Evolutionary conservation across 257 asterid genomes (phyloP).

Genomic region (Solanum piurae): DNA sequence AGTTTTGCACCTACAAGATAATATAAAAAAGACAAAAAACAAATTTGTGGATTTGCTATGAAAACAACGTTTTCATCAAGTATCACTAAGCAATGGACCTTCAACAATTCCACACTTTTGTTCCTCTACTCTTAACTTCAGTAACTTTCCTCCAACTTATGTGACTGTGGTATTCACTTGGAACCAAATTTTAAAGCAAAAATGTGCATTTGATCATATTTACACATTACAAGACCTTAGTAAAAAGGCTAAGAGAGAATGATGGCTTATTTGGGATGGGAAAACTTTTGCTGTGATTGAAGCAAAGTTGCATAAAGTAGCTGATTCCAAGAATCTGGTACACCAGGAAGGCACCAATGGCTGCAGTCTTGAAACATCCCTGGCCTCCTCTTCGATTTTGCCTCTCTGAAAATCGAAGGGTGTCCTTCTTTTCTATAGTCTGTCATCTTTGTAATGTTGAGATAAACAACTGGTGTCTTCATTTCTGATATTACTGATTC

Average conservation of each 20-base stretch:
- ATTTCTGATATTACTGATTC: constrained; percentile 29
- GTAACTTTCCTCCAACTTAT: background rate
- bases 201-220: background rate
- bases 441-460: constrained; percentile 44
- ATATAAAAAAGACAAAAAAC: background rate
- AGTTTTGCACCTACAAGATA: background rate
- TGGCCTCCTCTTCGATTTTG: background rate
- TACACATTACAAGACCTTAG: background rate
- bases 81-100: background rate
- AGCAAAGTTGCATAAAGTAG: constrained; percentile 33
- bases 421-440: constrained; percentile 59
- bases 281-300: background rate
- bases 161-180: background rate
- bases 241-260: background rate
- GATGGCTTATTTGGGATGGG: background rate
- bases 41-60: background rate
- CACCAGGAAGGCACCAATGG: constrained; percentile 13
- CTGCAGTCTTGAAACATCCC: constrained; percentile 48
- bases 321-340: constrained; percentile 54
- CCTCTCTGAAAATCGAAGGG: constrained; percentile 42
- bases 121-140: background rate
- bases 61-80: background rate
- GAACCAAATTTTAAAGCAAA: background rate
- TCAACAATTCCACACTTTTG: background rate
- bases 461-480: constrained; percentile 37